phyloP scores from a whole-genome alignment of 345 rosid species.

The Citropsis articulata region DNA sequence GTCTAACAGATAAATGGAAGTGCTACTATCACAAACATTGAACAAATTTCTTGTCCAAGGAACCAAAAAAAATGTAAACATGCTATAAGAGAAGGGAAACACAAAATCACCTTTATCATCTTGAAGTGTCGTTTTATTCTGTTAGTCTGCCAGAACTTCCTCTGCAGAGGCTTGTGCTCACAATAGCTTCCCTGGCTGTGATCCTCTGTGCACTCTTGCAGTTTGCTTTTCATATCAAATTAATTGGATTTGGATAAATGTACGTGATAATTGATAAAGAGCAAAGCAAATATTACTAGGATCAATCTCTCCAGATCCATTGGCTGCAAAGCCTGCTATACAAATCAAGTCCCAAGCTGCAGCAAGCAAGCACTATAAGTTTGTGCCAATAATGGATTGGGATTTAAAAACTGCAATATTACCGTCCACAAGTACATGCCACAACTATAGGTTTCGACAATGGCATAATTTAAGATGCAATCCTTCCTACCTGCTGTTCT shows the following conservation, averaged over 20 bases:
- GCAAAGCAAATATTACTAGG: background rate
- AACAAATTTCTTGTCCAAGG: background rate
- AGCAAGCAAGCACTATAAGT: background rate
- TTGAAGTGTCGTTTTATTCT: background rate
- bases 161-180: background rate
- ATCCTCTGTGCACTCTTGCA: background rate
- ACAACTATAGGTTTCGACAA: background rate
- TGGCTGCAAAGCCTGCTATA: background rate
- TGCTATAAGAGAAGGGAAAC: background rate
- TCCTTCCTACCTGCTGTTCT: background rate
- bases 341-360: background rate
- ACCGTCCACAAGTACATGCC: background rate
- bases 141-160: background rate
- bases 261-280: background rate
- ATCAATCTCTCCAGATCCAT: background rate
- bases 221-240: background rate
- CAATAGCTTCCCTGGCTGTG: no score
- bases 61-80: background rate
- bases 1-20: background rate
- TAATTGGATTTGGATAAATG: background rate
- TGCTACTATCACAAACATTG: no score
- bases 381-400: background rate
- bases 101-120: conserved; percentile 1
- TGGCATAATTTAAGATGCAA: background rate
- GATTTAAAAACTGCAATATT: background rate